Conservation (phyloP, 192 early-diverging fungal genomes). For the Coemansia sp. region DNA sequence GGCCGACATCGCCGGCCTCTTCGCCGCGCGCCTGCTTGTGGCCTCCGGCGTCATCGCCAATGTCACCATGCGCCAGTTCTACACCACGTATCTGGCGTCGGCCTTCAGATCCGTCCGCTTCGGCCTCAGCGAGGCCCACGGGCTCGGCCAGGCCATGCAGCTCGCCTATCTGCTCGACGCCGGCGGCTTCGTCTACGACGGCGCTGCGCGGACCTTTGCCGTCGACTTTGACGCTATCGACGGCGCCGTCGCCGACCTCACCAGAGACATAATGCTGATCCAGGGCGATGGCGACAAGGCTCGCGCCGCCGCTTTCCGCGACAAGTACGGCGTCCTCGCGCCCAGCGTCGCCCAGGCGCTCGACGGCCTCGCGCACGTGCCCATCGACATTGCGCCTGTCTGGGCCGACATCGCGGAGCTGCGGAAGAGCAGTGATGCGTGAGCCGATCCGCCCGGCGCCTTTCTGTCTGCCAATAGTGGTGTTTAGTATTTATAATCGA, state of each 20-base stretch:
- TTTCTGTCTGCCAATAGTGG: background rate
- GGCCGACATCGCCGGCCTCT: constrained; percentile 70
- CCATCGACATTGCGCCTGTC: constrained; percentile 52
- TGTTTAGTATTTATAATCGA: background rate
- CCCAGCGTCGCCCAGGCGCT: constrained; percentile 58
- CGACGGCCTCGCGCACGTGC: constrained; percentile 55
- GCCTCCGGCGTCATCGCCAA: constrained; percentile 61
- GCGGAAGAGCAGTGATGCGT: background rate
- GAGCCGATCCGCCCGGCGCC: no score
- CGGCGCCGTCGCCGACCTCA: constrained; percentile 60
- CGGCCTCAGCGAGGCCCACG: constrained; percentile 70
- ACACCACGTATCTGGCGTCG: constrained; percentile 71
- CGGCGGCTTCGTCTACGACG: constrained; percentile 62
- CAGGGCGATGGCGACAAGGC: constrained; percentile 72
- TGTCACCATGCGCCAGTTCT: constrained; percentile 63
- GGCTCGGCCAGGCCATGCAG: constrained; percentile 71
- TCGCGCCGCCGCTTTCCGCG: constrained; percentile 60
- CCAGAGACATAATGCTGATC: constrained; percentile 65
- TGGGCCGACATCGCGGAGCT: constrained; percentile 44
- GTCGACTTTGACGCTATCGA: constrained; percentile 64
- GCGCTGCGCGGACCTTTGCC: constrained; percentile 47
- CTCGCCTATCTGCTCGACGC: constrained; percentile 66
- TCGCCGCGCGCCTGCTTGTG: constrained; percentile 62
- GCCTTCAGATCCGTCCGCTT: constrained; percentile 73
- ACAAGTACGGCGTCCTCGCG: constrained; percentile 56